Evolutionary conservation across 1,284 basidiomycete genomes (phyloP).

Genomic region (Marasmius fiardii): DNA sequence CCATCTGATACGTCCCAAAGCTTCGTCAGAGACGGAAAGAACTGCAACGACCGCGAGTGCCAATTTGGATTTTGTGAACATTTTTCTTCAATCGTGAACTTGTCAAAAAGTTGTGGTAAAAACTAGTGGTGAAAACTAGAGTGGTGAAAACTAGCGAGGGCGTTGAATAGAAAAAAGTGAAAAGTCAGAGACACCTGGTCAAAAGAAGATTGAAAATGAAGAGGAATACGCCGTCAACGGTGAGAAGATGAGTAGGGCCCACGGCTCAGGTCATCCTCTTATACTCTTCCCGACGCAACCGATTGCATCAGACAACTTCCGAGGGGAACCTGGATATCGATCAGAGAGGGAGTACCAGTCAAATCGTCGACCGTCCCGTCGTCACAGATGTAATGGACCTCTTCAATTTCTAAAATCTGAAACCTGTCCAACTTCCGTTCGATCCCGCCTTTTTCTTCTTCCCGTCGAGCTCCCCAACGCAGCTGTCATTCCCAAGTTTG

Average conservation of each 20-base stretch:
- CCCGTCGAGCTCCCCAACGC: too few species aligned
- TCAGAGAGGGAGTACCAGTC: background rate
- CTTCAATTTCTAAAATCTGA: too few species aligned
- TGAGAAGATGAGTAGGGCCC: constrained; percentile 21
- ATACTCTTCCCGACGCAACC: constrained; percentile 5
- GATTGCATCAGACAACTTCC: background rate
- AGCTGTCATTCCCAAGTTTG: too few species aligned
- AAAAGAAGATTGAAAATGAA: constrained; percentile 28
- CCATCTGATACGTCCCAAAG: constrained; percentile 37
- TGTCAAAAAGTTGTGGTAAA: constrained; percentile 9
- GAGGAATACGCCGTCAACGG: constrained; percentile 42
- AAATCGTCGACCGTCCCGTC: background rate
- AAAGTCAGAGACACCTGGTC: constrained; percentile 42
- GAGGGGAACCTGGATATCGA: background rate
- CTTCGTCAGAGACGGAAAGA: constrained; percentile 37
- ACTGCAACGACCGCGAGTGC: constrained; percentile 34
- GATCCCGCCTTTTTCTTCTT: too few species aligned
- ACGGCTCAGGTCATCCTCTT: constrained; percentile 1
- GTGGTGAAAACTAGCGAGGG: constrained; percentile 22
- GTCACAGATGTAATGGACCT: too few species aligned
- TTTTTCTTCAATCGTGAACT: constrained; percentile 25
- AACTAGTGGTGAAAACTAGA: constrained; percentile 16
- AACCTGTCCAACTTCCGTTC: too few species aligned
- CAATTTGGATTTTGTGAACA: constrained; percentile 43
- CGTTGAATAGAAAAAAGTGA: constrained; percentile 24